A percentile compares a stretch with the other conserved stretches of the same genome.
These are phyloP conservation scores for Cutaneotrichosporon dermatis DNA, from an alignment of 1,284 basidiomycete genomes.

Conservation along the genomic window DNA sequence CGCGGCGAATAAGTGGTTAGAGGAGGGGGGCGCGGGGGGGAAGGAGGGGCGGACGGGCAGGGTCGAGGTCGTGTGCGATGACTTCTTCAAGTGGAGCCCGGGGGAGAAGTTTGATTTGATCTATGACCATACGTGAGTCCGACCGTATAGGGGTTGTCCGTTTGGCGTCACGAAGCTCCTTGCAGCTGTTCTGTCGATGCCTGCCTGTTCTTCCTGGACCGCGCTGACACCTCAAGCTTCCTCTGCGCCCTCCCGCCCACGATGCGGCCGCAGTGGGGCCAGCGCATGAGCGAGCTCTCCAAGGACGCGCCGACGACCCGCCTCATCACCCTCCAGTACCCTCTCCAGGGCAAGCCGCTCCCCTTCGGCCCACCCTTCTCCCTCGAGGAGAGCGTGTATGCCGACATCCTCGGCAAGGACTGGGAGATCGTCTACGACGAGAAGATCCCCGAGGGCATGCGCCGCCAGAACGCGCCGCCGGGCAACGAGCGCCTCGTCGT, in stretches of 20 bases:
- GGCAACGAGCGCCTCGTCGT: constrained; percentile 17
- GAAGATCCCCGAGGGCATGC: constrained; percentile 54
- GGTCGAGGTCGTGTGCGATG: constrained; percentile 47
- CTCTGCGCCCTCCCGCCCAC: constrained; percentile 65
- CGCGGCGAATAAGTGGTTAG: constrained; percentile 54
- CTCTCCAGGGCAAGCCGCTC: constrained; percentile 44
- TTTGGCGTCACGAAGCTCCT: too few species aligned
- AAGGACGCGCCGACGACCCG: constrained; percentile 55
- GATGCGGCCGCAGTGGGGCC: constrained; percentile 57
- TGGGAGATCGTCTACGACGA: constrained; percentile 54
- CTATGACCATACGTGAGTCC: constrained; percentile 64
- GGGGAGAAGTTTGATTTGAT: constrained; percentile 56
- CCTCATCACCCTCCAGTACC: constrained; percentile 59
- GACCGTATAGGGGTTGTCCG: too few species aligned
- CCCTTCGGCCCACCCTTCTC: constrained; percentile 61
- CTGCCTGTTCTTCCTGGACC: too few species aligned
- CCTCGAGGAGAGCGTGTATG: constrained; percentile 59
- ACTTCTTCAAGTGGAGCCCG: constrained; percentile 57
- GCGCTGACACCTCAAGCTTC: constrained; percentile 52
- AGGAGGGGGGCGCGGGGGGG: constrained; percentile 22
- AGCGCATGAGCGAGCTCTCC: constrained; percentile 57
- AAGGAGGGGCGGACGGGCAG: constrained; percentile 17
- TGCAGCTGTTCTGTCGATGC: too few species aligned
- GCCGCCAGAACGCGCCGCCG: constrained; percentile 11
- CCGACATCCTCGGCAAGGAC: constrained; percentile 53